Conservation (phyloP, 148 eudicot genomes). For the Camellia japonica region DNA sequence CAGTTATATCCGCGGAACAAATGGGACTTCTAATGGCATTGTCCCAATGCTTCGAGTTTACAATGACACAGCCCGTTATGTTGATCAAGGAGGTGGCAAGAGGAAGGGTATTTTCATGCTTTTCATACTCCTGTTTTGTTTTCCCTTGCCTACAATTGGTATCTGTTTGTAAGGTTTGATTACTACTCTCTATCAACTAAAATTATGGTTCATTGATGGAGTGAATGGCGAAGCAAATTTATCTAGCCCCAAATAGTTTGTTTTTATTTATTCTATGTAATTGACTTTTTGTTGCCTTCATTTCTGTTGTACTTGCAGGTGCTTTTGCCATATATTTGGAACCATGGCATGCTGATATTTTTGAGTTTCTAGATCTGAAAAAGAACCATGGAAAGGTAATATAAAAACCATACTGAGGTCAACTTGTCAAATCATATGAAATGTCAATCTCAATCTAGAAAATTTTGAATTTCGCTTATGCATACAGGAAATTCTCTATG, state of each 20-base stretch:
- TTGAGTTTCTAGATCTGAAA: not conserved
- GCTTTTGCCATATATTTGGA: constrained; percentile 8
- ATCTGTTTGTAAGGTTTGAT: not conserved
- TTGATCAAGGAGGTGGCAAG: too few species aligned
- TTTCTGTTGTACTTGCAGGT: not conserved
- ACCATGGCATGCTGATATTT: constrained; percentile 1
- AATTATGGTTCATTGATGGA: not conserved
- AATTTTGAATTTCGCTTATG: too few species aligned
- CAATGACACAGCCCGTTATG: too few species aligned
- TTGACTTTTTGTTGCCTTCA: not conserved
- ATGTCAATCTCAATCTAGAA: not conserved
- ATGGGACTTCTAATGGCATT: too few species aligned
- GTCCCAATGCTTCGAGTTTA: too few species aligned
- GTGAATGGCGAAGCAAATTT: not conserved
- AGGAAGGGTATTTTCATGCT: too few species aligned
- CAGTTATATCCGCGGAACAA: too few species aligned
- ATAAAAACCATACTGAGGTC: not conserved
- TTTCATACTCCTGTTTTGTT: too few species aligned
- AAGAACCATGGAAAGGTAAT: not conserved
- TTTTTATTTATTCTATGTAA: not conserved
- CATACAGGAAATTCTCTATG: not conserved
- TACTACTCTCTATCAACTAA: not conserved
- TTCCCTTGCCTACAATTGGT: too few species aligned
- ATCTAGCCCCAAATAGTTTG: not conserved
- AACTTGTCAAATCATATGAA: too few species aligned